These are phyloP conservation scores for Monosporozyma servazzii DNA, from an alignment of 805 yeast genomes.

Conservation along the genomic window DNA sequence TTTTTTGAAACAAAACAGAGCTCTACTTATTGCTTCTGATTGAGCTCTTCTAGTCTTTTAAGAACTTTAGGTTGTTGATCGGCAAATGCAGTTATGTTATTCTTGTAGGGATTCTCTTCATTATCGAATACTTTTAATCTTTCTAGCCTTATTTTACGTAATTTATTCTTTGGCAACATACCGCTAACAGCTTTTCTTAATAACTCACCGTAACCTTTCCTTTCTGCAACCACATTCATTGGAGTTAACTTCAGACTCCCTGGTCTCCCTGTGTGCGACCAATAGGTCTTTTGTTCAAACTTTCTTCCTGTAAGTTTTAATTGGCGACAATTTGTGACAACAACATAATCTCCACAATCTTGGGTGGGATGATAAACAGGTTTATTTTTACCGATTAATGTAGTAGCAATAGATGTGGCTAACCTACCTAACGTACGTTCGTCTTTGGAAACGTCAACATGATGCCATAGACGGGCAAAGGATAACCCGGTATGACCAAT, in stretches of 20 bases:
- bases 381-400: constrained; percentile 94
- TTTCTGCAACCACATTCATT: constrained; percentile 63
- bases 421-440: constrained; percentile 82
- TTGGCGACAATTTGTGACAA: constrained; percentile 83
- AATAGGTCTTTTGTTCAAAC: constrained; percentile 68
- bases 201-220: constrained; percentile 84
- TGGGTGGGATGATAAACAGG: constrained; percentile 70
- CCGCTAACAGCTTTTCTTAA: constrained; percentile 83
- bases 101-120: constrained; percentile 74
- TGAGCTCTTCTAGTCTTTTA: background rate
- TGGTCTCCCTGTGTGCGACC: constrained; percentile 84
- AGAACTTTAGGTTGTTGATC: constrained; percentile 45
- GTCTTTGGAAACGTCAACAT: constrained; percentile 81
- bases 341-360: constrained; percentile 95
- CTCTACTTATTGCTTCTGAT: background rate
- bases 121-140: constrained; percentile 86
- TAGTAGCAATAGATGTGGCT: constrained; percentile 79
- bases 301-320: constrained; percentile 82
- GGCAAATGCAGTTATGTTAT: constrained; percentile 77
- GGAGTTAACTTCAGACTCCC: constrained; percentile 80
- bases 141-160: constrained; percentile 67
- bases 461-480: constrained; percentile 88
- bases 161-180: constrained; percentile 89
- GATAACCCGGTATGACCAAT: constrained; percentile 54
- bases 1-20: background rate